phyloP scores from a whole-genome alignment of 441 rosid genomes.

The Pelargonium fulgidum region DNA sequence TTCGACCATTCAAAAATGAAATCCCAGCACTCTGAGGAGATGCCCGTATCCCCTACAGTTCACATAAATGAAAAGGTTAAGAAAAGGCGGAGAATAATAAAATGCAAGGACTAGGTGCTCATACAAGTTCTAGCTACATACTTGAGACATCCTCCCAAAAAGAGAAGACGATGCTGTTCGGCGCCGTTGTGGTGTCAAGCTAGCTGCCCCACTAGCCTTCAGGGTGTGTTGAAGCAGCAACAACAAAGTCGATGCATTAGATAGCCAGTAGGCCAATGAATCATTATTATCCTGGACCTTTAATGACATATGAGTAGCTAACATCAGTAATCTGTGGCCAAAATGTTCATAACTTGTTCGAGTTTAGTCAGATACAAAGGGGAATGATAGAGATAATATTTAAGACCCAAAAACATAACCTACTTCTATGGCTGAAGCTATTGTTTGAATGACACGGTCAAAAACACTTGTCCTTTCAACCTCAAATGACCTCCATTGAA shows the following conservation, averaged over 20 bases:
- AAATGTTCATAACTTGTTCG: conserved; percentile 19
- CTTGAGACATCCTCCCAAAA: conserved; percentile 98
- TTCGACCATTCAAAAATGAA: conserved; percentile 75
- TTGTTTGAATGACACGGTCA: conserved; percentile 95
- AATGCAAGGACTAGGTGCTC: conserved; percentile 4
- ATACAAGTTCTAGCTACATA: conserved; percentile 30
- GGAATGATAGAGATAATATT: background rate
- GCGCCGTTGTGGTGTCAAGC: conserved; percentile 92
- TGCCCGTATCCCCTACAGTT: conserved; percentile 64
- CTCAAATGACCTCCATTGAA: conserved; percentile 99
- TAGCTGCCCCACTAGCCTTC: conserved; percentile 98
- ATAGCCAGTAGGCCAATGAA: conserved; percentile 87
- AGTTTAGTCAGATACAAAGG: conserved; percentile 2
- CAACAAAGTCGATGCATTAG: conserved; percentile 84
- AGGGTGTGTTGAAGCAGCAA: conserved; percentile 96
- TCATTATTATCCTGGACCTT: conserved; percentile 90
- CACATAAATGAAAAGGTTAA: conserved; percentile 17
- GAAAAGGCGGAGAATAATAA: conserved; percentile 7
- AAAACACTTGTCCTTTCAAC: conserved; percentile 96
- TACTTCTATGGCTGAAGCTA: conserved; percentile 90
- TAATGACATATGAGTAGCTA: conserved; percentile 24
- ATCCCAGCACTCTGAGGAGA: conserved; percentile 96
- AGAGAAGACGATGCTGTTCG: conserved; percentile 89
- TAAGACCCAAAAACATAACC: conserved; percentile 13
- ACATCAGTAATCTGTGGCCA: conserved; percentile 20